Evolutionary conservation across 805 yeast species (phyloP).

Genomic region (Schizosaccharomyces pombe): DNA sequence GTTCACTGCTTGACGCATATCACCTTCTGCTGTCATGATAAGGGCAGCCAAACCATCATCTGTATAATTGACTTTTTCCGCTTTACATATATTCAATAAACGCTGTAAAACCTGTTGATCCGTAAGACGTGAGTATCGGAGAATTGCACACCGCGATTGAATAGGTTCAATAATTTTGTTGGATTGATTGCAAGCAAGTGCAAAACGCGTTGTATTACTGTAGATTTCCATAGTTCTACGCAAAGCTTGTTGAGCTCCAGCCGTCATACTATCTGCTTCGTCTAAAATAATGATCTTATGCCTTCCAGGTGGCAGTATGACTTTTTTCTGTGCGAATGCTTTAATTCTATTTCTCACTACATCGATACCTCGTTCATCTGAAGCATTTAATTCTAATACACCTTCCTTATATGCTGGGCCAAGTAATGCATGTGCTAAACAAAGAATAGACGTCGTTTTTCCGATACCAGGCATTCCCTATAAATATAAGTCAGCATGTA

Average conservation of each 20-base stretch:
- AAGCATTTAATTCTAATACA: slow-evolving; percentile 78
- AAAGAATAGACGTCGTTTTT: slow-evolving; percentile 79
- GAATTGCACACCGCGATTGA: slow-evolving; percentile 87
- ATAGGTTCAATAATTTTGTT: slow-evolving; percentile 88
- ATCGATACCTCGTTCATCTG: slow-evolving; percentile 92
- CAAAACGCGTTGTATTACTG: slow-evolving; percentile 88
- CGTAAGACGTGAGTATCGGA: slow-evolving; percentile 55
- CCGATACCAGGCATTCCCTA: slow-evolving; percentile 87
- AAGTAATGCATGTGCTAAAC: slow-evolving; percentile 64
- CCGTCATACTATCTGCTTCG: slow-evolving; percentile 92
- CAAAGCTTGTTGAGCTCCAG: slow-evolving; percentile 87
- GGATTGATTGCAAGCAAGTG: slow-evolving; percentile 93
- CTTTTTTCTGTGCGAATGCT: slow-evolving; percentile 87
- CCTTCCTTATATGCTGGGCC: slow-evolving; percentile 54
- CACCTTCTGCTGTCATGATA: slow-evolving; percentile 90
- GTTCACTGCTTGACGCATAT: slow-evolving; percentile 93
- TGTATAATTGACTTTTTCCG: slow-evolving; percentile 52
- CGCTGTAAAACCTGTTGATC: slow-evolving; percentile 71
- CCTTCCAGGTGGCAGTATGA: slow-evolving; percentile 62
- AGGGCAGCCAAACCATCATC: slow-evolving; percentile 84
- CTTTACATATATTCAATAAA: slow-evolving; percentile 41
- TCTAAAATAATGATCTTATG: slow-evolving; percentile 84
- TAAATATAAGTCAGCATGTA: not conserved
- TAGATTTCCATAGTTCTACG: slow-evolving; percentile 88
- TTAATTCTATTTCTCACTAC: slow-evolving; percentile 85